Evolutionary conservation across 2,329 filamentous ascomycete species (phyloP).

Genomic region (Aspergillus neoniger): DNA sequence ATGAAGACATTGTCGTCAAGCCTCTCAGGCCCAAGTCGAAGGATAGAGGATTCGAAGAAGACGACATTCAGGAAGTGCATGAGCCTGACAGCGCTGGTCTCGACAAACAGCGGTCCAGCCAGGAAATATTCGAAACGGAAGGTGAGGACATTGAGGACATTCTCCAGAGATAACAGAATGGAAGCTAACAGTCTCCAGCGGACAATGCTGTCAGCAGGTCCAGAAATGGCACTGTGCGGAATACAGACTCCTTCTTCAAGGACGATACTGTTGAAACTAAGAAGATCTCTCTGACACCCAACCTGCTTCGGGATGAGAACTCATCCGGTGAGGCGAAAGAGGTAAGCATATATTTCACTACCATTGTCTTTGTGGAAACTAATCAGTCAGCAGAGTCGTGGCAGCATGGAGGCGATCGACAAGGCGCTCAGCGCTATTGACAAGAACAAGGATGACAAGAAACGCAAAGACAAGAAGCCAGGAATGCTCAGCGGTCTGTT

Average conservation of each 20-base stretch:
- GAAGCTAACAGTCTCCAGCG: constrained; percentile 26
- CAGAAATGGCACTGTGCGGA: constrained; percentile 81
- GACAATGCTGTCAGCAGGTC: constrained; percentile 55
- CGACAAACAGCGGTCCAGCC: constrained; percentile 57
- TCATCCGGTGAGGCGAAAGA: constrained; percentile 41
- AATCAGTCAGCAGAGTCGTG: constrained; percentile 53
- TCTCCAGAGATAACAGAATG: neutral
- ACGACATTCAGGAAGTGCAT: constrained; percentile 25
- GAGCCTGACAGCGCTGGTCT: constrained; percentile 33
- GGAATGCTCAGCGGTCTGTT: constrained; percentile 72
- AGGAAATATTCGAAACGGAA: constrained; percentile 63
- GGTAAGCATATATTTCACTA: constrained; percentile 25
- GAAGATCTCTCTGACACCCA: constrained; percentile 95
- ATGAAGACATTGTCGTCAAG: constrained; percentile 47
- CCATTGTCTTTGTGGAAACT: constrained; percentile 11
- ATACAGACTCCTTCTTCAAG: constrained; percentile 96
- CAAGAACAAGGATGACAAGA: constrained; percentile 71
- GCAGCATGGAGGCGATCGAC: constrained; percentile 75
- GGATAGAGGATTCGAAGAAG: constrained; percentile 27
- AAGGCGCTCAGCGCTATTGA: constrained; percentile 66
- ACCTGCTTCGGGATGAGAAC: constrained; percentile 80
- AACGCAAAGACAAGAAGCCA: constrained; percentile 70
- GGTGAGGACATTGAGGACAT: constrained; percentile 36
- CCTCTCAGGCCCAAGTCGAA: constrained; percentile 47
- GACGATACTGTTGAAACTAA: constrained; percentile 93